A percentile compares a stretch with the other conserved stretches of the same genome.
phyloP scores from a whole-genome alignment of 257 asterid species.

The Gardenia jasminoides region DNA sequence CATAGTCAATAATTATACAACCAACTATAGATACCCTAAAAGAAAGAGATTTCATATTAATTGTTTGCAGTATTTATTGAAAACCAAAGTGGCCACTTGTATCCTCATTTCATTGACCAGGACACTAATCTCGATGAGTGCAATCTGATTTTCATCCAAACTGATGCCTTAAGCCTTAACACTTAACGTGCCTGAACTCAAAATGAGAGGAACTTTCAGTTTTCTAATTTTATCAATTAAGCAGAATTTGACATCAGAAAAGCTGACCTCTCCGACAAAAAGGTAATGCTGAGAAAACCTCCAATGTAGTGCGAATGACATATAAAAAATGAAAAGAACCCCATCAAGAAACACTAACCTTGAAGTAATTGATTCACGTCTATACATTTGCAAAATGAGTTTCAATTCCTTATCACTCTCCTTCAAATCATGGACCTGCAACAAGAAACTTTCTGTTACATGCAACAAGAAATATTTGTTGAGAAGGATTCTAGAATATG shows the following conservation, averaged over 20 bases:
- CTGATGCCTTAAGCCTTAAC: not conserved
- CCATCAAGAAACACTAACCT: constrained; percentile 46
- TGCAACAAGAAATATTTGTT: not conserved
- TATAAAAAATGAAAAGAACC: constrained; percentile 14
- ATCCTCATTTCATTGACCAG: not conserved
- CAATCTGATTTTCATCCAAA: not conserved
- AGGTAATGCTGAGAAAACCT: not conserved
- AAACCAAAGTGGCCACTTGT: not conserved
- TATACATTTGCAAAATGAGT: constrained; percentile 72
- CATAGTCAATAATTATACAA: not conserved
- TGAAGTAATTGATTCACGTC: constrained; percentile 59
- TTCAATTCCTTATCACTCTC: constrained; percentile 56
- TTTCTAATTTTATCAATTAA: not conserved
- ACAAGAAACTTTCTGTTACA: constrained; percentile 2
- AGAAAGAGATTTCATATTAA: not conserved
- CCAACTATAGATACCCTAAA: not conserved
- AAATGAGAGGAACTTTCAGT: not conserved
- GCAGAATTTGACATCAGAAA: not conserved
- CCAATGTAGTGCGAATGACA: constrained; percentile 7
- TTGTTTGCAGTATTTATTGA: not conserved
- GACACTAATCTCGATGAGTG: not conserved
- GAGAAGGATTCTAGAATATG: not conserved
- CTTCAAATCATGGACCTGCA: constrained; percentile 75
- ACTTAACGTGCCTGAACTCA: not conserved
- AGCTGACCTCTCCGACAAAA: not conserved